phyloP scores from a whole-genome alignment of 169 alveolate species.

The Plasmodium gaboni region DNA sequence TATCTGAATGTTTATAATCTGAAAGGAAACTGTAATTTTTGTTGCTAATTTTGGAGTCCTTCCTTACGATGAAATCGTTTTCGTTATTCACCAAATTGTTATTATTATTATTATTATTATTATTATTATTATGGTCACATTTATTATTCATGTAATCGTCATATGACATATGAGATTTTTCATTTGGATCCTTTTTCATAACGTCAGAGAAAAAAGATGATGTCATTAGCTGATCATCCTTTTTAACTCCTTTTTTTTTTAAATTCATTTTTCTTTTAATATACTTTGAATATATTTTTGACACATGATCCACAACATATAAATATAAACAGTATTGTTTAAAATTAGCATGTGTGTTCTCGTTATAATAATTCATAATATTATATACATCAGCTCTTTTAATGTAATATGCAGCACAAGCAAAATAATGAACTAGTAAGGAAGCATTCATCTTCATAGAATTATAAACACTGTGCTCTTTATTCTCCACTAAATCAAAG shows the following conservation, averaged over 20 bases:
- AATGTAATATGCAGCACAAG: constrained; percentile 77
- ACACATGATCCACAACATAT: constrained; percentile 68
- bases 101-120: neutral
- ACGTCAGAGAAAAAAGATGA: neutral
- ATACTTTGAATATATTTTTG: constrained; percentile 52
- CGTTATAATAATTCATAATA: constrained; percentile 27
- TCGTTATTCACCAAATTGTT: neutral
- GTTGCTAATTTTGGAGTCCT: neutral
- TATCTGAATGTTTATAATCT: constrained; percentile 13
- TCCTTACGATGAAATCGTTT: neutral
- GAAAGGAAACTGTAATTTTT: constrained; percentile 19
- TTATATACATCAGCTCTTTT: constrained; percentile 51
- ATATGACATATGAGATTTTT: neutral
- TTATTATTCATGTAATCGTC: constrained; percentile 12
- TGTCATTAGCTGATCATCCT: neutral
- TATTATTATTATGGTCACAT: neutral
- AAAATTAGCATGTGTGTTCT: constrained; percentile 30
- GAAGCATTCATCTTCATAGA: constrained; percentile 76
- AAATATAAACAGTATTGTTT: constrained; percentile 57
- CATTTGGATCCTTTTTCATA: constrained; percentile 21
- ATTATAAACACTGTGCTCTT: constrained; percentile 26
- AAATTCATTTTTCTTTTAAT: neutral
- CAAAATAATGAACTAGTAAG: constrained; percentile 80
- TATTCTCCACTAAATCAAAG: constrained; percentile 61
- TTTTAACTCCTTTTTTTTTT: neutral